Percentiles rank a stretch among this genome's conserved stretches.
Conservation (phyloP, 2,329 filamentous ascomycete genomes). For the Hymenoscyphus linearis region DNA sequence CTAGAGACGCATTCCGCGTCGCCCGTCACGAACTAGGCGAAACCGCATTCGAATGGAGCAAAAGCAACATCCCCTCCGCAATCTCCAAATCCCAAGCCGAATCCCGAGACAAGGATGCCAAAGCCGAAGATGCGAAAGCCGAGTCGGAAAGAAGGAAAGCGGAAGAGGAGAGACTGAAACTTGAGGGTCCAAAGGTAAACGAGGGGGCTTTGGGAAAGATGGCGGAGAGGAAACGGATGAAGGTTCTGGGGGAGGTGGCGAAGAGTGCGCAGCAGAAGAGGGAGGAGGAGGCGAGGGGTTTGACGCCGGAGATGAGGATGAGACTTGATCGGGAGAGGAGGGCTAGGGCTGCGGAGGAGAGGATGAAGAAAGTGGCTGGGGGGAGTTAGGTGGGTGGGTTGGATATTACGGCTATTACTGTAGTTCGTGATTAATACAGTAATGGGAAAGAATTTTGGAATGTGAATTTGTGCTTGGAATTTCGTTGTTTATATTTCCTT, state of each 20-base stretch:
- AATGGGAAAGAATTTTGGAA: not conserved
- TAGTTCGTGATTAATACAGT: not conserved
- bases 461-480: no score
- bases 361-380: constrained; percentile 48
- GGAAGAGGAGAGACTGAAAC: constrained; percentile 67
- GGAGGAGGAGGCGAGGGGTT: constrained; percentile 75
- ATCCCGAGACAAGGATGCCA: constrained; percentile 63
- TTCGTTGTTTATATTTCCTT: no score
- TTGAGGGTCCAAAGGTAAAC: constrained; percentile 56
- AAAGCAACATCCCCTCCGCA: constrained; percentile 64
- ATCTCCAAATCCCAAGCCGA: constrained; percentile 70
- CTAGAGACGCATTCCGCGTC: constrained; percentile 86
- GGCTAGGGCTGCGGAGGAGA: constrained; percentile 86
- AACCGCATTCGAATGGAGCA: constrained; percentile 70
- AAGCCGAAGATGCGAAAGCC: constrained; percentile 59
- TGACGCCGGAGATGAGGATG: constrained; percentile 83
- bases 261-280: constrained; percentile 77
- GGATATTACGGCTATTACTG: not conserved
- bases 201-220: constrained; percentile 34
- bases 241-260: constrained; percentile 49
- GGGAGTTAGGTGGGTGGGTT: no score
- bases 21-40: constrained; percentile 80
- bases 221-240: constrained; percentile 45
- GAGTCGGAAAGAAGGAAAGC: constrained; percentile 66
- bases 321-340: constrained; percentile 81